phyloP scores from a whole-genome alignment of 192 early-diverging fungal genomes.

The Backusella mclennaniae region DNA sequence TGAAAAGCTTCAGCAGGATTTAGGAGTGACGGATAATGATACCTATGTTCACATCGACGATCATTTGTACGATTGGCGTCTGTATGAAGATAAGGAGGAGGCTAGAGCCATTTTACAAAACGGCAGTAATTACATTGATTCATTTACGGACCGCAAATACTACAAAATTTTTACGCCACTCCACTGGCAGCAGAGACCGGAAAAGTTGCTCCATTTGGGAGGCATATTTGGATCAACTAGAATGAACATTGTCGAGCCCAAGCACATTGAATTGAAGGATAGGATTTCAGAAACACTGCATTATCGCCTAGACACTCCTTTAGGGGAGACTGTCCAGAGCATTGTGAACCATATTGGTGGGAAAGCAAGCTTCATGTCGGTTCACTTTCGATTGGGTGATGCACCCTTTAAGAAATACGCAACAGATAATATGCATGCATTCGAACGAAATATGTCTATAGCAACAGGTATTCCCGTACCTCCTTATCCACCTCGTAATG shows the following conservation, averaged over 20 bases:
- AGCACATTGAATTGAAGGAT: conserved; percentile 35
- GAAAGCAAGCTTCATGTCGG: conserved; percentile 33
- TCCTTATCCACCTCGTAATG: conserved; percentile 8
- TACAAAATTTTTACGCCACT: conserved; percentile 20
- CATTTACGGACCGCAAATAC: conserved; percentile 18
- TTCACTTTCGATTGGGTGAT: conserved; percentile 40
- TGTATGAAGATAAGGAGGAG: conserved; percentile 47
- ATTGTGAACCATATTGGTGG: conserved; percentile 50
- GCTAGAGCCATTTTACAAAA: conserved; percentile 4
- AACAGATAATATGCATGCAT: neutral
- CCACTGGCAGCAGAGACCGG: conserved; percentile 22
- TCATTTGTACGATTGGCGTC: conserved; percentile 45
- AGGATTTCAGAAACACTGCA: conserved; percentile 39
- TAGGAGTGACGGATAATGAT: conserved; percentile 29
- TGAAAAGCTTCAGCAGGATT: neutral
- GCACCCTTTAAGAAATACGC: conserved; percentile 17
- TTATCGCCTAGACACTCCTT: conserved; percentile 37
- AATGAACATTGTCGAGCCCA: conserved; percentile 32
- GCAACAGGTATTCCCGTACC: conserved; percentile 14
- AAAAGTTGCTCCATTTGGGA: conserved; percentile 49
- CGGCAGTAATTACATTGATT: conserved; percentile 16
- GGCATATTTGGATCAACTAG: conserved; percentile 45
- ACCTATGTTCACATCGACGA: conserved; percentile 39
- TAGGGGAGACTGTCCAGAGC: conserved; percentile 39
- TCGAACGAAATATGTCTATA: conserved; percentile 13